phyloP scores from a whole-genome alignment of 192 early-diverging fungal genomes.

The Chytriomyces sp. region DNA sequence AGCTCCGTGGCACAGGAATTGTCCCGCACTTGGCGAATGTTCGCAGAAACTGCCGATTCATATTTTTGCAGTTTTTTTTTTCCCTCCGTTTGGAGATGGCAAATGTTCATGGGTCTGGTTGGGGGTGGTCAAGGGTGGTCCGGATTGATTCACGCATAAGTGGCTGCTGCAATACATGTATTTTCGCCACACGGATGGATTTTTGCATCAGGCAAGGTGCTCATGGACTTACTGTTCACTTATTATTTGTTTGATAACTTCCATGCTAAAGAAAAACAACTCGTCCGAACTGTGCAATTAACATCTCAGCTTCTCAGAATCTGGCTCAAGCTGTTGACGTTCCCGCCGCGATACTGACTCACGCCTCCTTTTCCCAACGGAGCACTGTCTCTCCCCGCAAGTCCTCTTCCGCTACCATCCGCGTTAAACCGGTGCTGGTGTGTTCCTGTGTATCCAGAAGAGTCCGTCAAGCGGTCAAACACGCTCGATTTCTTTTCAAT shows the following conservation, averaged over 20 bases:
- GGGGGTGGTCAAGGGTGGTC: too few species aligned
- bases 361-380: slow-evolving; percentile 36
- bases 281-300: neutral
- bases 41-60: too few species aligned
- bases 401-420: slow-evolving; percentile 53
- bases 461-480: slow-evolving; percentile 57
- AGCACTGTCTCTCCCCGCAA: slow-evolving; percentile 50
- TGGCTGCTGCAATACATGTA: too few species aligned
- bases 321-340: slow-evolving; percentile 56
- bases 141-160: too few species aligned
- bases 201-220: too few species aligned
- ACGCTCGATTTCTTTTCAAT: slow-evolving; percentile 36
- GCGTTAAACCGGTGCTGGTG: slow-evolving; percentile 54
- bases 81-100: neutral
- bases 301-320: slow-evolving; percentile 47
- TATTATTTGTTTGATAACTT: neutral
- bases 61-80: too few species aligned
- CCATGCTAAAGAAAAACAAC: neutral
- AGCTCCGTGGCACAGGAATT: neutral
- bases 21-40: too few species aligned
- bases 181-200: too few species aligned
- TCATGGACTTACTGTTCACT: neutral
- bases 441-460: slow-evolving; percentile 47
- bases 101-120: neutral
- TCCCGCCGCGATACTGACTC: slow-evolving; percentile 47